Conservation (phyloP, 2,329 filamentous ascomycete genomes). For the Corynespora cassiicola region DNA sequence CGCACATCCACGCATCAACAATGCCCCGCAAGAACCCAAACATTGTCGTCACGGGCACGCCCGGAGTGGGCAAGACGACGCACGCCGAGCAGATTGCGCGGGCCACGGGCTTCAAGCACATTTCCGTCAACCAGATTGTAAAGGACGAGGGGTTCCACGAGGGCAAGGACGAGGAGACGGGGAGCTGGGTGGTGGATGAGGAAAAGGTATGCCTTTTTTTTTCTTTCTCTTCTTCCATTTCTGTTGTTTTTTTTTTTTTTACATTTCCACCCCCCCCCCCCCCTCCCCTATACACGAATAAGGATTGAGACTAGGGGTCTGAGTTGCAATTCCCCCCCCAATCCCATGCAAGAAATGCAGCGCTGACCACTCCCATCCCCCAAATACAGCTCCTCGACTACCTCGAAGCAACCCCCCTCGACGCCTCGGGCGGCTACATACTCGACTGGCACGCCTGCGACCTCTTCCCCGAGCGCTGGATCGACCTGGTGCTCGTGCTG, state of each 20-base stretch:
- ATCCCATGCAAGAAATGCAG: no score
- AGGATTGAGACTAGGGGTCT: no score
- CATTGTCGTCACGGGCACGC: slow-evolving; percentile 93
- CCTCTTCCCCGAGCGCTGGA: slow-evolving; percentile 89
- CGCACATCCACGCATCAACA: no score
- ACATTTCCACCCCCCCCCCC: not conserved
- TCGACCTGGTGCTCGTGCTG: slow-evolving; percentile 93
- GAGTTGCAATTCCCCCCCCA: no score
- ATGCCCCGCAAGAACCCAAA: slow-evolving; percentile 69
- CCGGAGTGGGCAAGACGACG: slow-evolving; percentile 93
- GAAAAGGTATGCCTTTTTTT: slow-evolving; percentile 71
- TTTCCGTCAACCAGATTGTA: slow-evolving; percentile 89
- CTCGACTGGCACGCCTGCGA: slow-evolving; percentile 99
- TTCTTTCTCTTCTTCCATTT: slow-evolving; percentile 1
- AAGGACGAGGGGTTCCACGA: slow-evolving; percentile 89
- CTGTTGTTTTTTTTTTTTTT: no score
- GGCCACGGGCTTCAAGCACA: slow-evolving; percentile 77
- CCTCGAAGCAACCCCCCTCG: slow-evolving; percentile 77
- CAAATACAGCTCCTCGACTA: slow-evolving; percentile 75
- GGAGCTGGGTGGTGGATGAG: slow-evolving; percentile 94
- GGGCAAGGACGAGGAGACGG: slow-evolving; percentile 82
- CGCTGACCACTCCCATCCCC: slow-evolving; percentile 1
- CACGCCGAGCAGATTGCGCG: slow-evolving; percentile 84
- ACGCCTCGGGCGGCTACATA: slow-evolving; percentile 76
- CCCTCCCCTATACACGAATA: not conserved